Conservation (phyloP, 208 protist species). For the Strigomonas galati region DNA sequence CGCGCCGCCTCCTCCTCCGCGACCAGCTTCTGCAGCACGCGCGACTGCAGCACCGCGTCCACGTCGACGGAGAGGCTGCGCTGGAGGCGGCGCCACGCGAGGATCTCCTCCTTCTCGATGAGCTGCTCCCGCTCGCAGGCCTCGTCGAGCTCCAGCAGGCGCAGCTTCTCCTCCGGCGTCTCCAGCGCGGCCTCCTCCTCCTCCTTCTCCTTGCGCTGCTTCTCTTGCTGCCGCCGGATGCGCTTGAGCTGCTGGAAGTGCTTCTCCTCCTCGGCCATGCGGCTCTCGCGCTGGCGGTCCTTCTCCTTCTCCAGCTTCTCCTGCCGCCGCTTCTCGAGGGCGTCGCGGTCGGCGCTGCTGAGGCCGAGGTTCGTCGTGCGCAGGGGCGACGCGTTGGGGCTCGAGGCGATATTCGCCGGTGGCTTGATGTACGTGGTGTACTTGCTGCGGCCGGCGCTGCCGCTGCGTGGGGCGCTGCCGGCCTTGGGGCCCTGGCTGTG, state of each 20-base stretch:
- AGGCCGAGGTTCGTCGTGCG: background rate
- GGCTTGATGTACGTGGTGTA: no score
- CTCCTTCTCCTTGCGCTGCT: slow-evolving; percentile 6
- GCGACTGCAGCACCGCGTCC: slow-evolving; percentile 21
- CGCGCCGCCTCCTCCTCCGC: slow-evolving; percentile 22
- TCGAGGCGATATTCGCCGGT: slow-evolving; percentile 2
- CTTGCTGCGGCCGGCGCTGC: background rate
- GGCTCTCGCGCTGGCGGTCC: slow-evolving; percentile 20
- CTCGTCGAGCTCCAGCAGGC: slow-evolving; percentile 36
- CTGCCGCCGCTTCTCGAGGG: slow-evolving; percentile 24
- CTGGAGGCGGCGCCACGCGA: slow-evolving; percentile 42
- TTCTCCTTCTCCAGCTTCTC: slow-evolving; percentile 25
- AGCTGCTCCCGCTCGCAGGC: slow-evolving; percentile 54
- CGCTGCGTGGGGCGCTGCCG: slow-evolving; percentile 1
- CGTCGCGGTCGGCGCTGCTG: slow-evolving; percentile 19
- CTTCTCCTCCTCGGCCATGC: slow-evolving; percentile 26
- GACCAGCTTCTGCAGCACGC: slow-evolving; percentile 13
- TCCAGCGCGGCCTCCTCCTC: slow-evolving; percentile 9
- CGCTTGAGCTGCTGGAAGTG: slow-evolving; percentile 17
- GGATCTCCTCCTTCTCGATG: slow-evolving; percentile 50
- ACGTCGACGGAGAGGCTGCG: slow-evolving; percentile 18
- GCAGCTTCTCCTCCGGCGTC: slow-evolving; percentile 12
- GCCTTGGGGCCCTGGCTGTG: background rate
- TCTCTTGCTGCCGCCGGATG: slow-evolving; percentile 5
- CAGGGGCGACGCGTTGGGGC: slow-evolving; percentile 3